Percentiles rank a stretch among this genome's conserved stretches.
phyloP scores from a whole-genome alignment of 352 stramenopile species.

The Phytophthora constricta region DNA sequence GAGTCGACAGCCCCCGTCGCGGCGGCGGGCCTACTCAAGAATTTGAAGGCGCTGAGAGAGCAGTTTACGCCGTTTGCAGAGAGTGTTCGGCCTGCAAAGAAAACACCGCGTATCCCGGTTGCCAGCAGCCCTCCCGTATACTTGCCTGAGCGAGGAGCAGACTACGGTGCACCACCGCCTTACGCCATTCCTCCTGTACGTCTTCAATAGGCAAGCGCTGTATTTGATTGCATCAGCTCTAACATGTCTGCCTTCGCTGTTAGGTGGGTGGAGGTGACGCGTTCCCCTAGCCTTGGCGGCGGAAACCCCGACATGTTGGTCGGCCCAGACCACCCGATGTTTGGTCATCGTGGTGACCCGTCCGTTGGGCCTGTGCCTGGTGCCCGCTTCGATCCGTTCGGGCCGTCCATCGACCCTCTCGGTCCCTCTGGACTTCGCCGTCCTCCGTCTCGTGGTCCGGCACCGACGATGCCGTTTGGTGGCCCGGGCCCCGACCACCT shows the following conservation, averaged over 20 bases:
- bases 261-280: constrained; percentile 72
- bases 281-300: constrained; percentile 65
- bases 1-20: constrained; percentile 29
- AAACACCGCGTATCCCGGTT: constrained; percentile 14
- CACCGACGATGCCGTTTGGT: constrained; percentile 72
- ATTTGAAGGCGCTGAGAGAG: constrained; percentile 54
- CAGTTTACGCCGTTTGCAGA: constrained; percentile 65
- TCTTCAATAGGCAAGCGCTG: background rate
- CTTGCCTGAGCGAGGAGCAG: constrained; percentile 14
- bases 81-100: constrained; percentile 57
- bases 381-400: constrained; percentile 86
- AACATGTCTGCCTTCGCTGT: background rate
- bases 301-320: constrained; percentile 78
- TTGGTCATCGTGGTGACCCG: constrained; percentile 65
- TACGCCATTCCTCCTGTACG: constrained; percentile 48
- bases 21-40: constrained; percentile 54
- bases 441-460: constrained; percentile 44
- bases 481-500: constrained; percentile 81
- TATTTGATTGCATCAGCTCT: background rate
- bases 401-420: constrained; percentile 62
- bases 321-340: constrained; percentile 76
- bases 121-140: constrained; percentile 20
- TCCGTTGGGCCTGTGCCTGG: constrained; percentile 68
- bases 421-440: constrained; percentile 51
- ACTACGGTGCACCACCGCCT: constrained; percentile 23